Conservation (phyloP, 257 asterid genomes). For the Coffea eugenioides region DNA sequence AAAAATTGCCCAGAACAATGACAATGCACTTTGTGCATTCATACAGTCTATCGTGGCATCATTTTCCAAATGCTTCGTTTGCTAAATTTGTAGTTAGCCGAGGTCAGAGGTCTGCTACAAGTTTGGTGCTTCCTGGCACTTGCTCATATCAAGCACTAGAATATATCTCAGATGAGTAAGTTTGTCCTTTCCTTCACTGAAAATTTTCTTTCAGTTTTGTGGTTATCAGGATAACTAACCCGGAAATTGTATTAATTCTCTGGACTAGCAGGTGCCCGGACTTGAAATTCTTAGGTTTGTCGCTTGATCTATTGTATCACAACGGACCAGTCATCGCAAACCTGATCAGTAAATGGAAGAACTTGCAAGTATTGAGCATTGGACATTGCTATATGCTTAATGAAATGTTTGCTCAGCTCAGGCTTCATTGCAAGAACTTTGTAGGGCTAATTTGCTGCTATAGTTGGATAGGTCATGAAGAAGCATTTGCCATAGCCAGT, state of each 20-base stretch:
- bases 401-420: conserved; percentile 12
- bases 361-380: conserved; percentile 3
- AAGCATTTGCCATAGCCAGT: conserved; percentile 11
- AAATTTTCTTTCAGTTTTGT: neutral
- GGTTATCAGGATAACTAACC: neutral
- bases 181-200: neutral
- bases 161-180: conserved; percentile 12
- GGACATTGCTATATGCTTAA: conserved; percentile 14
- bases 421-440: conserved; percentile 12
- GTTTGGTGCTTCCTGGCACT: conserved; percentile 16
- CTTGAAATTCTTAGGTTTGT: conserved; percentile 13
- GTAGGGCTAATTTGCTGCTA: conserved; percentile 14
- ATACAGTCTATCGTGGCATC: neutral
- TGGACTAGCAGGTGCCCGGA: conserved; percentile 12
- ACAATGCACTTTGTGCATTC: neutral
- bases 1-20: conserved; percentile 11
- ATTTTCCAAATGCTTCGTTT: conserved; percentile 13
- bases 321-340: conserved; percentile 2
- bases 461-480: conserved; percentile 20
- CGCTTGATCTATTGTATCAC: conserved; percentile 11
- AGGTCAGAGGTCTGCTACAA: conserved; percentile 4
- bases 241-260: neutral
- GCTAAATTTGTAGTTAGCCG: conserved; percentile 16
- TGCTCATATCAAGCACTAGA: conserved; percentile 10
- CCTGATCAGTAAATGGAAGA: conserved; percentile 8